Evolutionary conservation across 2,329 filamentous ascomycete species (phyloP), one percentile per base, ranked within the genome.

Genomic region (Nannizziopsis barbatae): DNA sequence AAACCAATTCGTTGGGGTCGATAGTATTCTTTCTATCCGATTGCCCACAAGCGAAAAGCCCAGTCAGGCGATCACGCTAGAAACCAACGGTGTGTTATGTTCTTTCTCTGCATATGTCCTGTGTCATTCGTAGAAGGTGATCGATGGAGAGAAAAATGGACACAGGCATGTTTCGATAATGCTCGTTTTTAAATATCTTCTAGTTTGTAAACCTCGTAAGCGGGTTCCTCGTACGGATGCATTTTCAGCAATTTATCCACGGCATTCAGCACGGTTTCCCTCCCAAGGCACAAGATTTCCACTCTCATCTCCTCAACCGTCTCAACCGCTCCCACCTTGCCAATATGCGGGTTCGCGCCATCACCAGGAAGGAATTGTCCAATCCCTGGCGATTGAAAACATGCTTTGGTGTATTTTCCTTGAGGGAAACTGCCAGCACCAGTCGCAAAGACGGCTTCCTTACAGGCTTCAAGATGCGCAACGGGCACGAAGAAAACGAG

Each of bases 181-280:
- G 33, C 15, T 27, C 22, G 22, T 14, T 2, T 40, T 44, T 52
- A 68, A 27, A 69, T 58, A 55, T 67, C 57, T 54, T 71, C 69
- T 57, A 69, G 59, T 52, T 62, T 67, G 52, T 66, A 66, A 17
- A 71, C 69, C 52, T 69, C 67, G 57, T 70, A 69, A 10, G 63
- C 65, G 18, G 68, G 65, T 52, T 69, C 65, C 47, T 71, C 69
- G 54, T 71, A 72, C 4, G 69, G 69, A 62, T 71, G 69, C n/a
- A 64, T 63, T 50, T 60, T 60, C 18, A 66, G 52, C 56, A 72
- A 55, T 33, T 61, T 67, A 51, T 65, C 55, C 12, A 72, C 69
- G 2, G 68, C 68, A 33, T 60, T 54, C 27, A 60, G 43, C 62
- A 68, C 65, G 8, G 65, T 56, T 40, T 60, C 55, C 43, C 60